A percentile compares a stretch with the other conserved stretches of the same genome.
These are phyloP conservation scores for Sclerotinia subarctica DNA, from an alignment of 2,329 filamentous ascomycete species.

Conservation along the genomic window DNA sequence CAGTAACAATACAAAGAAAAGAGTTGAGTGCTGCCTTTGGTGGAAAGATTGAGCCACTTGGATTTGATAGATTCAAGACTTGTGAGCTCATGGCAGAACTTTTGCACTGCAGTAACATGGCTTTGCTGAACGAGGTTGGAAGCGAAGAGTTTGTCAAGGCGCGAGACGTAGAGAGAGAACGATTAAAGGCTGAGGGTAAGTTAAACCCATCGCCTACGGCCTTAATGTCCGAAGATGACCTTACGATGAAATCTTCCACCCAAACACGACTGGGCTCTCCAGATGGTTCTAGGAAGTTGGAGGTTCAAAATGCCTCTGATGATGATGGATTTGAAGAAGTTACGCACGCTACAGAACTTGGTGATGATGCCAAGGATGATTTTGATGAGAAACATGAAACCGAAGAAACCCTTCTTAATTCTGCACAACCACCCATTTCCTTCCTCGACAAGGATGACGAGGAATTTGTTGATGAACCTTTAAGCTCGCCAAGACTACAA, in stretches of 20 bases:
- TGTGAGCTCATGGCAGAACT: constrained; percentile 98
- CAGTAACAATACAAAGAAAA: constrained; percentile 63
- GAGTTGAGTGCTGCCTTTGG: constrained; percentile 86
- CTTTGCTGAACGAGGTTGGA: constrained; percentile 83
- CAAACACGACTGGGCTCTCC: constrained; percentile 48
- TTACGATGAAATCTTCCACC: constrained; percentile 57
- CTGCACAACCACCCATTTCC: constrained; percentile 40
- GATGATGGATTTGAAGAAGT: constrained; percentile 96
- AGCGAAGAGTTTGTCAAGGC: constrained; percentile 81
- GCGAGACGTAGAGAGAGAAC: constrained; percentile 78
- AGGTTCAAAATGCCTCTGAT: constrained; percentile 77
- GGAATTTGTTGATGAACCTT: constrained; percentile 74
- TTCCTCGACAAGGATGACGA: constrained; percentile 62
- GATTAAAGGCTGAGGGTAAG: constrained; percentile 72
- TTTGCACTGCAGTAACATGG: constrained; percentile 98
- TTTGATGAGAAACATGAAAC: constrained; percentile 55
- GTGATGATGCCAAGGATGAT: constrained; percentile 69
- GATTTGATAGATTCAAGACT: constrained; percentile 97
- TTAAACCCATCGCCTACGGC: constrained; percentile 48
- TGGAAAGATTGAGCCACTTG: constrained; percentile 84
- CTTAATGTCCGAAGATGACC: constrained; percentile 55
- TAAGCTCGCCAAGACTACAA: constrained; percentile 64
- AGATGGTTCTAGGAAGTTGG: constrained; percentile 67
- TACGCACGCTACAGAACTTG: constrained; percentile 63
- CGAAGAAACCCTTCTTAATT: constrained; percentile 49